Evolutionary conservation across 108 stramenopile species (phyloP).

Genomic region (Nitzschia sp.): DNA sequence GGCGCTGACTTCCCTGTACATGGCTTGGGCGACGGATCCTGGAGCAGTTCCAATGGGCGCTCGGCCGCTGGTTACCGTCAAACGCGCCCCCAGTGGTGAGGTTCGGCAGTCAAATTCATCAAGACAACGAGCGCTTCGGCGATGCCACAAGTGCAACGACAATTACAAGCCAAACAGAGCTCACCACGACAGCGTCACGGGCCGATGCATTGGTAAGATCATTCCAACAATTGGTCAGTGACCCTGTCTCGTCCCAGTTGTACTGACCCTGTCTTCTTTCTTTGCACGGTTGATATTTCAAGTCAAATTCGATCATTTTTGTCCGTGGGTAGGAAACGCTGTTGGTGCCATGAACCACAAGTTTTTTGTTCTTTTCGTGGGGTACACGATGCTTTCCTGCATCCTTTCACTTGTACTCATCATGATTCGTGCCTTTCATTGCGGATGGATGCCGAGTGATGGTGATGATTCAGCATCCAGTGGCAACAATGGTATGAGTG

Average conservation of each 20-base stretch:
- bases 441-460: constrained; percentile 35
- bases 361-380: constrained; percentile 94
- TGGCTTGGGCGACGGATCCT: constrained; percentile 73
- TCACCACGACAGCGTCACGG: constrained; percentile 88
- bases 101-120: neutral
- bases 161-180: constrained; percentile 82
- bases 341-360: constrained; percentile 93
- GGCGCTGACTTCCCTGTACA: constrained; percentile 59
- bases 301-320: constrained; percentile 62
- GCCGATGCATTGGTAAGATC: constrained; percentile 61
- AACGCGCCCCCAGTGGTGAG: constrained; percentile 30
- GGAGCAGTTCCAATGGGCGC: constrained; percentile 87
- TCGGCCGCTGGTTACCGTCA: constrained; percentile 56
- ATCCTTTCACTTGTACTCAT: constrained; percentile 74
- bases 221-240: too few relatives aligned
- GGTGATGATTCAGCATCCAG: neutral
- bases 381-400: constrained; percentile 84
- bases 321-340: constrained; percentile 97
- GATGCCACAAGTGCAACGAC: constrained; percentile 80
- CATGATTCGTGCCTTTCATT: constrained; percentile 48
- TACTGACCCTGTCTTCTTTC: too few relatives aligned
- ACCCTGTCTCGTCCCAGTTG: too few relatives aligned
- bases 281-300: constrained; percentile 22
- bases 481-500: neutral
- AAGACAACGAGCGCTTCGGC: constrained; percentile 51